Base-by-base conservation (phyloP, 495 filamentous ascomycete genomes). In the Amorphotheca resinae region DNA sequence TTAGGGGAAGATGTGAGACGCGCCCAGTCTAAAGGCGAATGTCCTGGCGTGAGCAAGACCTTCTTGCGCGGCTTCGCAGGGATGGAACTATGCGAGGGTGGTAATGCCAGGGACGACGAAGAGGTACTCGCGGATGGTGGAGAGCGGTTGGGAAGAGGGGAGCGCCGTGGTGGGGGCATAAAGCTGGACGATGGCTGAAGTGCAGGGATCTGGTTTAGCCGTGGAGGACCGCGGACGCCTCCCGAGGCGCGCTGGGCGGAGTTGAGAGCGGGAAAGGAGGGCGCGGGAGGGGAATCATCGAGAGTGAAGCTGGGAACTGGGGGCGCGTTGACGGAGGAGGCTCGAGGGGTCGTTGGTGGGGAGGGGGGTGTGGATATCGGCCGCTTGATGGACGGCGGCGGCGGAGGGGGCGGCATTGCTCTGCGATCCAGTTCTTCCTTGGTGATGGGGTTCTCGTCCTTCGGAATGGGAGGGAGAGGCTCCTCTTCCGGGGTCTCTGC, bases 11-110 rank as follows among this genome's bases (percentile, higher is more conserved):
- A 64, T 1, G 75, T 69, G 1, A 93, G 73, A 11, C 77, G 74
- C 20, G 91, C 91, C 91, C 91, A 98, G 70, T 98, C 91, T 4
- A 98, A 78, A 0, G 91, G 91, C 1, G 83, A 89, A 67, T 83
- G 87, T 28, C 91, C 91, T 0, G 91, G 91, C 22, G 75, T 68
- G 23, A 98, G 78, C 12, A 79, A 64, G 16, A 93, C 84, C 50
- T 83, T 76, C 22, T 54, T 53, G 0, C 41, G 33, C 9, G 69
- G 69, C 48, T 69, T 72, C 7, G 60, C 41, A 8, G 69, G 69
- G 25, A 65, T 68, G 48, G 57, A 38, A 28, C 45, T 54, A 55
- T 68, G 67, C 2, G 69, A 66, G 0, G 65, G 72, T 0, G 66
- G 67, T 0, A 60, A 73, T 22, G 64, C 59, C 41, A 64, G 66